Evolutionary conservation across 257 asterid genomes (phyloP).

Genomic region (Eustoma russellianum): DNA sequence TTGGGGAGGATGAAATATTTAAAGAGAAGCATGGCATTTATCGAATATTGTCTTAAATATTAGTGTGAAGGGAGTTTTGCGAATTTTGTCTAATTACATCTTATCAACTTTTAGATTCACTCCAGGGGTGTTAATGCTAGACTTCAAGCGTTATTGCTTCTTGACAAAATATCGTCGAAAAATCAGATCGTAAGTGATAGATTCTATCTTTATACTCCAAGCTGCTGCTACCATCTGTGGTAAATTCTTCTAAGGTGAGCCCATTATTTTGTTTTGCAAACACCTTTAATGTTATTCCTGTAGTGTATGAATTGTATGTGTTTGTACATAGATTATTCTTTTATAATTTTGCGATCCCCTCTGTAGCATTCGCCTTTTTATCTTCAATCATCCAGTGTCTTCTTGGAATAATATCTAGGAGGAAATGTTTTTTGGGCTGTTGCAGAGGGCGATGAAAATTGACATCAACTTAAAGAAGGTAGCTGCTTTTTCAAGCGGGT

Average conservation of each 20-base stretch:
- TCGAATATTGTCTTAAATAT: too few species aligned
- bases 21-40: too few species aligned
- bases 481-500: slow-evolving; percentile 87
- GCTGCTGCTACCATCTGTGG: too few species aligned
- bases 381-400: neutral
- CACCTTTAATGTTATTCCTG: too few species aligned
- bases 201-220: slow-evolving; percentile 89
- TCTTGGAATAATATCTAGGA: slow-evolving; percentile 43
- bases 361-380: too few species aligned
- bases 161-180: slow-evolving; percentile 84
- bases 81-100: too few species aligned
- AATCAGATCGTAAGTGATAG: slow-evolving; percentile 94
- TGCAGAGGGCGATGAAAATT: slow-evolving; percentile 86
- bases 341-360: slow-evolving; percentile 41
- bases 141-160: slow-evolving; percentile 95
- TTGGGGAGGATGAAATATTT: neutral
- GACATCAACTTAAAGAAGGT: slow-evolving; percentile 78
- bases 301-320: too few species aligned
- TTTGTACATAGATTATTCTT: too few species aligned
- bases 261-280: too few species aligned
- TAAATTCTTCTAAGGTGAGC: slow-evolving; percentile 67
- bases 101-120: slow-evolving; percentile 95
- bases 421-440: slow-evolving; percentile 79
- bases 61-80: too few species aligned
- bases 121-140: slow-evolving; percentile 92